Base-by-base conservation (phyloP, 352 stramenopile genomes). In the Elongisporangium prolatum region DNA sequence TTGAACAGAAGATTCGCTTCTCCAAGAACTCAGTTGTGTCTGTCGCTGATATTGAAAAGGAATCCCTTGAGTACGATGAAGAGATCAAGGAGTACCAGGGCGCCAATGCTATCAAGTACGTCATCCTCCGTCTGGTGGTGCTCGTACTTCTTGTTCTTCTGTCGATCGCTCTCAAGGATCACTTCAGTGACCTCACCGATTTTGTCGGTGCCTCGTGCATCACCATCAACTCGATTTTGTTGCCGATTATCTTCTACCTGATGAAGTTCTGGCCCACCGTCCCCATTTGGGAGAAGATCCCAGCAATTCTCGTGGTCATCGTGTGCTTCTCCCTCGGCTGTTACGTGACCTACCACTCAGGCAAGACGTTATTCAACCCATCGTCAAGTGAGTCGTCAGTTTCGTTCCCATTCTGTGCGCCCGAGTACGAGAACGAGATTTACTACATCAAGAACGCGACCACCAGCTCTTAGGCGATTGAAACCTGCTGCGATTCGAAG, bases 231-330 rank as follows among this genome's bases (percentile, higher is more conserved):
- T 77, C 68, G 51, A 59, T 77, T 20, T 67, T 77, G 14, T 28
- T 79, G 21, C 71, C 71, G 10, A 66, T 76, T 14, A 21, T 72
- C 2, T 75, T 79, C 61, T 79, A 79, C 53, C 34, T 77, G n/a
- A 73, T 72, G 60, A 60, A 65, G 25, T 59, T 72, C 34, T 75
- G 68, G 67, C 52, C 21, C 2, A 65, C 60, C 47, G 59, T 77
- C 10, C 67, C 67, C 21, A n/a, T 76, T 11, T 73, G 65, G 54
- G 69, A 77, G 50, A 76, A 76, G 65, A 34, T 58, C 10, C 34
- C 60, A 14, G 71, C 64, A 25, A 56, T 73, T 21, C 21, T 63
- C 14, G 60, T 71, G 11, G 24, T 67, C 13, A 57, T 63, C 8
- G 48, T 77, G 18, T 75, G 67, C 44, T 51, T 44, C n/a, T 38